Evolutionary conservation across 495 filamentous ascomycete genomes (phyloP).

Genomic region (Corynascus novoguineensis): DNA sequence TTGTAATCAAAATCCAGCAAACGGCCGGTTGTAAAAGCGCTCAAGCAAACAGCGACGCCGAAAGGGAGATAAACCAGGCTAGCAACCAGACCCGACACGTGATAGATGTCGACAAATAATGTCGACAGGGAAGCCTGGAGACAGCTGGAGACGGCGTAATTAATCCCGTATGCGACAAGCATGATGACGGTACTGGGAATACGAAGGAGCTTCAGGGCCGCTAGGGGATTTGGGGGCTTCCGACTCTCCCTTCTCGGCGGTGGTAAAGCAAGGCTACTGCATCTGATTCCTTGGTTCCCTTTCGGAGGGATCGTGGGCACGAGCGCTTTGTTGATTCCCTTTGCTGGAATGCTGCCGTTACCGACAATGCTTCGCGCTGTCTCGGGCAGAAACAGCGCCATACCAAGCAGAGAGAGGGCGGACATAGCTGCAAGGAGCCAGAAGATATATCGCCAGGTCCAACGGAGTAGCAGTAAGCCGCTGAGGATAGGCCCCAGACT

Average conservation of each 20-base stretch:
- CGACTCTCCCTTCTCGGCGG: not conserved
- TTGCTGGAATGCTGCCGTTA: not conserved
- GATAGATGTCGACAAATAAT: slow-evolving; percentile 18
- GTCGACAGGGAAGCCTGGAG: slow-evolving; percentile 22
- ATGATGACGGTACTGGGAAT: not conserved
- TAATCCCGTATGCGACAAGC: slow-evolving; percentile 6
- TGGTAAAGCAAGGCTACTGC: not conserved
- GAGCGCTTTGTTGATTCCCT: not conserved
- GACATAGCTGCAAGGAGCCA: not conserved
- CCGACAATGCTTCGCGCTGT: not conserved
- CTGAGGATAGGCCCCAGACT: slow-evolving; percentile 48
- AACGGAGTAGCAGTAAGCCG: slow-evolving; percentile 37
- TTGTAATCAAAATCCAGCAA: slow-evolving; percentile 11
- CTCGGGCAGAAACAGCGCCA: not conserved
- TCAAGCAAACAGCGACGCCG: slow-evolving; percentile 11
- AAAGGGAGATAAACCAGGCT: slow-evolving; percentile 21
- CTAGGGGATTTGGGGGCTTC: not conserved
- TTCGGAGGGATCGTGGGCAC: not conserved
- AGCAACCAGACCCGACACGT: slow-evolving; percentile 10
- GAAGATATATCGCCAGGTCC: not conserved
- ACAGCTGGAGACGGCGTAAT: slow-evolving; percentile 17
- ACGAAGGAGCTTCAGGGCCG: not conserved
- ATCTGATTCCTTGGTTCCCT: not conserved
- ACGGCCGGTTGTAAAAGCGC: not conserved
- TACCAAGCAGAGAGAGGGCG: not conserved